Evolutionary conservation across 129 eudicot genomes (phyloP).

Genomic region (Centella asiatica): DNA sequence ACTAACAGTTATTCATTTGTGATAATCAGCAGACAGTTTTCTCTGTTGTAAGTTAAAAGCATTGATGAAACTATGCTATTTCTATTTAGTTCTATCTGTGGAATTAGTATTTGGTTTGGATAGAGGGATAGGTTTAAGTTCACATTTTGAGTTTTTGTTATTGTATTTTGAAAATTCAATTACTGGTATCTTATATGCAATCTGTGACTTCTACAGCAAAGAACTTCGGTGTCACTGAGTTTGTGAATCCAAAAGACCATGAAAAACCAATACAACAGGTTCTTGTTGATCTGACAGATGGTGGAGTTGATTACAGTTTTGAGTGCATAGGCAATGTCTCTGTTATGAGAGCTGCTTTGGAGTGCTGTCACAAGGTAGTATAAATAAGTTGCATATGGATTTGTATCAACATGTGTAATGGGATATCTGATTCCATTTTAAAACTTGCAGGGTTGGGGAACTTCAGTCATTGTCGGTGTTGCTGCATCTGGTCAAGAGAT

Average conservation of each 20-base stretch:
- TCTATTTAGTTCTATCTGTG: background rate
- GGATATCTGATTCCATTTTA: background rate
- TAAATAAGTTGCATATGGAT: background rate
- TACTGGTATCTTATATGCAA: background rate
- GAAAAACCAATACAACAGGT: slow-evolving; percentile 95
- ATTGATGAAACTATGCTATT: too few relatives aligned
- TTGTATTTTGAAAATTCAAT: background rate
- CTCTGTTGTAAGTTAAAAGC: too few relatives aligned
- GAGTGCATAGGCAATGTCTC: slow-evolving; percentile 98
- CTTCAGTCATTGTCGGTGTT: slow-evolving; percentile 96
- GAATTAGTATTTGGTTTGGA: too few relatives aligned
- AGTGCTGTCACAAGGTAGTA: slow-evolving; percentile 99
- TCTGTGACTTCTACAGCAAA: slow-evolving; percentile 56
- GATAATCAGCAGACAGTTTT: too few relatives aligned
- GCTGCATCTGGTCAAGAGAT: slow-evolving; percentile 99
- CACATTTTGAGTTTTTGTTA: background rate
- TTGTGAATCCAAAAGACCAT: slow-evolving; percentile 92
- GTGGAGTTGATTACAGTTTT: slow-evolving; percentile 98
- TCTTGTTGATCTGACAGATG: slow-evolving; percentile 89
- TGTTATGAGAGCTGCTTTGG: slow-evolving; percentile 96
- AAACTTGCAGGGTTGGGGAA: slow-evolving; percentile 91
- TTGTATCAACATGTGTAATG: background rate
- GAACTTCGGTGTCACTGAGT: slow-evolving; percentile 87
- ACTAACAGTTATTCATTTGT: too few relatives aligned
- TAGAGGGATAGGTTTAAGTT: background rate